Conservation (phyloP, 2,329 filamentous ascomycete genomes). For the Calonectria pseudoreteaudii region DNA sequence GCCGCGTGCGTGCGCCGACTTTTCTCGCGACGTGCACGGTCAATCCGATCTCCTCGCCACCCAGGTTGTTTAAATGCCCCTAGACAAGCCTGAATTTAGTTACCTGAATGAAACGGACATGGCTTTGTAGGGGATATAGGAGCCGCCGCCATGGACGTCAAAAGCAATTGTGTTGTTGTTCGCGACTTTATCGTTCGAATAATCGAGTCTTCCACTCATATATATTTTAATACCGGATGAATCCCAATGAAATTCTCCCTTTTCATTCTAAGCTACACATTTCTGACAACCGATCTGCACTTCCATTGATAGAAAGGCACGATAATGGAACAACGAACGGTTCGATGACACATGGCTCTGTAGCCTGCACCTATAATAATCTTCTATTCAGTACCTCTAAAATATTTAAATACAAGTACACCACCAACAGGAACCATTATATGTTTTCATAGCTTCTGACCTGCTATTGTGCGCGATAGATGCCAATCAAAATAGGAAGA, state of each 20-base stretch:
- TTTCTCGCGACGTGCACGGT: neutral
- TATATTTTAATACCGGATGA: neutral
- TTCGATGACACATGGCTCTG: neutral
- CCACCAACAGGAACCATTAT: too few species aligned
- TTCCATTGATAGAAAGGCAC: neutral
- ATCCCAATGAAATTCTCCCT: neutral
- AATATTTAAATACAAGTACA: too few species aligned
- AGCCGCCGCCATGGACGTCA: neutral
- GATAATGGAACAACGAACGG: neutral
- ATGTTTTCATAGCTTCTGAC: too few species aligned
- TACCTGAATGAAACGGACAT: neutral
- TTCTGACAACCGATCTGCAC: neutral
- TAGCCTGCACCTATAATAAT: neutral
- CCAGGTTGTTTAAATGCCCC: neutral
- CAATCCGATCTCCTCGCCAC: neutral
- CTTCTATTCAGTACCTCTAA: too few species aligned
- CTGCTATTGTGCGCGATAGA: neutral
- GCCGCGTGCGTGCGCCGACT: neutral
- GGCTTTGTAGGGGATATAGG: neutral
- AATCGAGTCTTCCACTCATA: neutral
- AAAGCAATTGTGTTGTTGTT: neutral
- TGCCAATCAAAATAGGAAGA: neutral
- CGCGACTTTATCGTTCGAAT: neutral
- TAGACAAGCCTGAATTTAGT: too few species aligned
- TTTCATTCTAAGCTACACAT: neutral